Evolutionary conservation across 2,329 filamentous ascomycete species (phyloP).

Genomic region (Alternaria incomplexa): DNA sequence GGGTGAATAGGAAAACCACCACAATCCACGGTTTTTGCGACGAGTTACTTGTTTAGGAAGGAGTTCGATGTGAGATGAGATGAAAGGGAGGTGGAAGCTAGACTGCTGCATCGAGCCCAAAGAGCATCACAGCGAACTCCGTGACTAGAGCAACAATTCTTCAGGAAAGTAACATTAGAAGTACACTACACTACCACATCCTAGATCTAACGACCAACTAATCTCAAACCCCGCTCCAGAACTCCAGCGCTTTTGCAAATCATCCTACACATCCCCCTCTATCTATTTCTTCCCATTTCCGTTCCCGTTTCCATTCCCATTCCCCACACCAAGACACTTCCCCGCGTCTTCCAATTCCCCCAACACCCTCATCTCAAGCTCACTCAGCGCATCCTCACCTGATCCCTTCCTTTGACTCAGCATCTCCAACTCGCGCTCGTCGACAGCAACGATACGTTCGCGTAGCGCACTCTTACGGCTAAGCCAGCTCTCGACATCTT

Average conservation of each 20-base stretch:
- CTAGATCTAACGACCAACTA: not conserved
- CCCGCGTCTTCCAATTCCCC: conserved; percentile 43
- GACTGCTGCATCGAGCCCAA: too few species aligned
- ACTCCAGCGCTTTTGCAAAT: conserved; percentile 14
- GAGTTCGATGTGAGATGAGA: not conserved
- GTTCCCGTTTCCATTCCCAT: conserved; percentile 11
- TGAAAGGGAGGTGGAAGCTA: not conserved
- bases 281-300: conserved; percentile 1
- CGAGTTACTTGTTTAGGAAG: not conserved
- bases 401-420: conserved; percentile 44
- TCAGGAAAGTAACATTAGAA: not conserved
- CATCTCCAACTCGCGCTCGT: conserved; percentile 73
- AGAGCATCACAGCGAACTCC: too few species aligned
- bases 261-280: not conserved
- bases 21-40: not conserved
- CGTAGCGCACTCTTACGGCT: conserved; percentile 71
- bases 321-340: conserved; percentile 45
- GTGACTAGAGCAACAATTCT: too few species aligned
- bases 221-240: not conserved
- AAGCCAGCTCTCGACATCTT: conserved; percentile 85
- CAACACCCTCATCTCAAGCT: conserved; percentile 78
- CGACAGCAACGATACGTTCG: conserved; percentile 75
- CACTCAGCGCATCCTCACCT: conserved; percentile 51
- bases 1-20: not conserved
- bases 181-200: not conserved